Percentiles rank a stretch among this genome's conserved stretches.
Conservation (phyloP, 2,329 filamentous ascomycete species). For the Sclerotinia nivalis region DNA sequence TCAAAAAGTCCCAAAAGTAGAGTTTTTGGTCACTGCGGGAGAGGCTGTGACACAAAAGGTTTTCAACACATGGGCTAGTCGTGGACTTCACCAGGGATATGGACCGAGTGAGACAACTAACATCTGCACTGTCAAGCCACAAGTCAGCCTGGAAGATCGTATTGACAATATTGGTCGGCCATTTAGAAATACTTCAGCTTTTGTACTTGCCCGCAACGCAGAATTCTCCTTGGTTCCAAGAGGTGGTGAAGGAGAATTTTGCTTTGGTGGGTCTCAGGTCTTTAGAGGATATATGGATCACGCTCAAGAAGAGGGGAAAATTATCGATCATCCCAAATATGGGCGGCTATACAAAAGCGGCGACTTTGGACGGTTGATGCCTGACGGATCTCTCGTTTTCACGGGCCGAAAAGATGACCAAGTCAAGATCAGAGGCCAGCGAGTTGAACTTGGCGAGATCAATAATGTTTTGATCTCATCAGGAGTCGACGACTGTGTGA, state of each 20-base stretch:
- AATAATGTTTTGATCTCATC: constrained; percentile 58
- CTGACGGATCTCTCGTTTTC: constrained; percentile 74
- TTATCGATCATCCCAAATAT: constrained; percentile 66
- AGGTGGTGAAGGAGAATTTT: constrained; percentile 78
- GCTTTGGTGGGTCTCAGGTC: constrained; percentile 83
- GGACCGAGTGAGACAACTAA: constrained; percentile 87
- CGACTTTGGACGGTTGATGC: constrained; percentile 76
- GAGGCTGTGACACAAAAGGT: constrained; percentile 77
- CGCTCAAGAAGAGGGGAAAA: constrained; percentile 63
- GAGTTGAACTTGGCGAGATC: constrained; percentile 78
- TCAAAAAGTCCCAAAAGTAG: constrained; percentile 65
- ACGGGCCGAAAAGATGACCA: constrained; percentile 75
- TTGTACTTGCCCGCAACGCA: constrained; percentile 45
- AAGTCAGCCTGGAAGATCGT: constrained; percentile 57
- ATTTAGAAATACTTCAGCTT: constrained; percentile 70
- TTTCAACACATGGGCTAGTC: constrained; percentile 65
- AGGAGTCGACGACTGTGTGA: constrained; percentile 61
- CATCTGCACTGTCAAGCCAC: constrained; percentile 72
- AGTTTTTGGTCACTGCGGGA: constrained; percentile 78
- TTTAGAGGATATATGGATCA: constrained; percentile 71
- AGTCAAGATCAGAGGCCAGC: constrained; percentile 77
- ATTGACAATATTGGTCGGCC: constrained; percentile 76
- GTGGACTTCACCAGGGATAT: constrained; percentile 75
- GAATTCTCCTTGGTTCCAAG: constrained; percentile 59
- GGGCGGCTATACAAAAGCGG: constrained; percentile 81